Base-by-base conservation (phyloP, 2,329 filamentous ascomycete genomes). In the Sclerotinia sclerotiorum region DNA sequence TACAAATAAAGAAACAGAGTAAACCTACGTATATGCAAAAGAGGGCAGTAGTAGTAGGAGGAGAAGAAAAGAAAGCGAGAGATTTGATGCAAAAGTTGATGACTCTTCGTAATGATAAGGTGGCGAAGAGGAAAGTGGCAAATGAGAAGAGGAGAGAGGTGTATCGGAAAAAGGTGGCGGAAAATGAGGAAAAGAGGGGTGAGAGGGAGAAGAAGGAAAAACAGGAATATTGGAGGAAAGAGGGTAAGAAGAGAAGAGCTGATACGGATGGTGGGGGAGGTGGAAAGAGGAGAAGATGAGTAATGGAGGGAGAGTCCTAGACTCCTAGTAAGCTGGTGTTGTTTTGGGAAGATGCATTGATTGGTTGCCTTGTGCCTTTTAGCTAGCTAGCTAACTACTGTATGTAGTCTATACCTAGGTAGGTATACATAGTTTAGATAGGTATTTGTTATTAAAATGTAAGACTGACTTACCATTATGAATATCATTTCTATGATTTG, bases 71-170 rank as follows among this genome's bases (percentile, higher is more conserved):
- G 84, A 90, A 90, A 79, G 93, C 93, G 5, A 85, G 95, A 44
- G 89, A 93, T 74, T 83, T 99, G 72, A 90, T 99, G 88, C 91
- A 97, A 82, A 95, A 97, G 84, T 86, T 99, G 65, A 90, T 92
- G 77, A 94, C 94, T 21, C 83, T 99, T 76, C 84, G 93, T 73
- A 97, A 96, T 76, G 95, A 98, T 77, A 95, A 96, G 79, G 87
- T 90, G 42, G 92, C 91, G 74, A 96, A 95, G 84, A 83, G 95
- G 57, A 81, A 87, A 29, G 89, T 84, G 68, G 94, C 94, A 81
- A 95, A 99, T 84, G 94, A 97, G 76, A 92, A 94, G 83, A 87
- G 92, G 77, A 87, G 91, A 70, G 87, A 88, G 72, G 88, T 88
- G 72, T 95, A 97, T 80, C 85, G 90, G 74, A 91, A 90, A 81